Evolutionary conservation across 2,329 filamentous ascomycete species (phyloP).

Genomic region (Colletotrichum tabaci): DNA sequence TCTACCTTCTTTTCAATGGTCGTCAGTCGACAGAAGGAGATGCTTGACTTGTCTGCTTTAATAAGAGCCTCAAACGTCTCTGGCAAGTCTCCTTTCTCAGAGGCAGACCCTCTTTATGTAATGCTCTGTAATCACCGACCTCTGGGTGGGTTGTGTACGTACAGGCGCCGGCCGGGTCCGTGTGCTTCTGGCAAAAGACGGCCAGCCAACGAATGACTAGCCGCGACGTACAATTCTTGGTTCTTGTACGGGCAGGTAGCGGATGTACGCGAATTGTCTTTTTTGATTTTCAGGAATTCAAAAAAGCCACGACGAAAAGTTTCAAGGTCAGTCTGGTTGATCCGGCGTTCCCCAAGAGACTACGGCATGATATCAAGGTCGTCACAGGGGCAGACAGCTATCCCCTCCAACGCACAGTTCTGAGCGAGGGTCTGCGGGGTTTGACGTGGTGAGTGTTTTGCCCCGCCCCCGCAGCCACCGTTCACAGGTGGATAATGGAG

Average conservation of each 20-base stretch:
- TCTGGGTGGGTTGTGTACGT: constrained; percentile 26
- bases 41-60: not conserved
- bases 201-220: not conserved
- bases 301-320: not conserved
- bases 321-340: not conserved
- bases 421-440: not conserved
- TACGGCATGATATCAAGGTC: not conserved
- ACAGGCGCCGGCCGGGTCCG: not conserved
- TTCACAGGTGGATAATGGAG: not conserved
- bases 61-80: not conserved
- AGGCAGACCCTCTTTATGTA: constrained; percentile 37
- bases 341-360: not conserved
- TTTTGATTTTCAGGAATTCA: not conserved
- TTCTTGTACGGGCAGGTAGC: not conserved
- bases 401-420: not conserved
- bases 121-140: constrained; percentile 41
- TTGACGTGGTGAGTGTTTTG: constrained; percentile 2
- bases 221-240: not conserved
- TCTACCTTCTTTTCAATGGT: not conserved
- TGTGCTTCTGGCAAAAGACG: not conserved
- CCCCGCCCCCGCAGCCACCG: constrained; percentile 30
- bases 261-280: not conserved
- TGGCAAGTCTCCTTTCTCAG: not conserved
- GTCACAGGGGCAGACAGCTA: not conserved
- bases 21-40: not conserved